These are phyloP conservation scores for Phytophthora pinifolia DNA, from an alignment of 352 stramenopile genomes.

Conservation along the genomic window DNA sequence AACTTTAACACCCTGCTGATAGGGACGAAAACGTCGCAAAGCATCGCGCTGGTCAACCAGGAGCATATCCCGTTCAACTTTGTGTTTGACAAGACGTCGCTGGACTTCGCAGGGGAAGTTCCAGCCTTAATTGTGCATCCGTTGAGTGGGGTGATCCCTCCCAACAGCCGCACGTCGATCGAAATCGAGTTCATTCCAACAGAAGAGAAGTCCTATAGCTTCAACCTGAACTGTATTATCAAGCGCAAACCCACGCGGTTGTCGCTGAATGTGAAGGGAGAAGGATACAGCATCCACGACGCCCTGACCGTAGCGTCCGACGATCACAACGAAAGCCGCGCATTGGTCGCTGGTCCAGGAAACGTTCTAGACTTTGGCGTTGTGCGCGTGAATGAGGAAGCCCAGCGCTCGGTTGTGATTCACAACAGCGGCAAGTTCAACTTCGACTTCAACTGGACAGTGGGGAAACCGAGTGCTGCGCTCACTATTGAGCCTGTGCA, in stretches of 20 bases:
- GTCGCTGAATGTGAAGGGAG: constrained; percentile 94
- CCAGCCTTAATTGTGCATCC: constrained; percentile 85
- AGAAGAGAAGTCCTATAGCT: constrained; percentile 93
- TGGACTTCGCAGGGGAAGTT: constrained; percentile 78
- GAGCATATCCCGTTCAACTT: constrained; percentile 95
- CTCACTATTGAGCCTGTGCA: constrained; percentile 70
- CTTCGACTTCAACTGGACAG: constrained; percentile 92
- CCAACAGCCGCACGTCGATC: constrained; percentile 79
- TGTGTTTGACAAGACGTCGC: constrained; percentile 90
- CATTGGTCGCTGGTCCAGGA: constrained; percentile 23
- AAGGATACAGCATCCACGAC: constrained; percentile 93
- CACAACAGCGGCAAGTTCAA: constrained; percentile 95
- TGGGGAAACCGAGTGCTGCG: constrained; percentile 37
- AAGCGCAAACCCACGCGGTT: constrained; percentile 92
- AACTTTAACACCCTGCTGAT: constrained; percentile 94
- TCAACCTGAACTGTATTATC: constrained; percentile 92
- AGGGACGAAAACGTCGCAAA: constrained; percentile 85
- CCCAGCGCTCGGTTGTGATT: constrained; percentile 70
- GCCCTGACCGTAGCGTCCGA: constrained; percentile 45
- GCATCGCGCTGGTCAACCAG: constrained; percentile 89
- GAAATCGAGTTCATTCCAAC: constrained; percentile 90
- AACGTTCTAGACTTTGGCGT: constrained; percentile 87
- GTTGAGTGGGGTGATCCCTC: constrained; percentile 88
- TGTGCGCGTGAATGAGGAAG: constrained; percentile 85
- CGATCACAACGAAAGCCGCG: constrained; percentile 43